Conservation (phyloP, 2,329 filamentous ascomycete species). For the Aspergillus persii region DNA sequence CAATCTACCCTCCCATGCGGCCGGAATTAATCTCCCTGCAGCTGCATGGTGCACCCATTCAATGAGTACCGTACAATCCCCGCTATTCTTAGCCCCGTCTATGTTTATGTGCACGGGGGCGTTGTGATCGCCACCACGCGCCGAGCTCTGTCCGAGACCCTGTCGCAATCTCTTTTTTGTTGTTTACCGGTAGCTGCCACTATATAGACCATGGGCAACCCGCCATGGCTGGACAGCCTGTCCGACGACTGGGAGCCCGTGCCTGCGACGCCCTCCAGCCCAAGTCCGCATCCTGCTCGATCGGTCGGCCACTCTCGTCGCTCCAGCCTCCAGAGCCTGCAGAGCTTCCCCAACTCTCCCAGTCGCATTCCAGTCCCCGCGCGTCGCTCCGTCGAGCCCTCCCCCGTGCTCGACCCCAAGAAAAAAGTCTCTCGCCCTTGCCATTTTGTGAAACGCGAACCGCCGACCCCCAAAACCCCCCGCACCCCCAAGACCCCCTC, state of each 20-base stretch:
- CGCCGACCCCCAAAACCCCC: constrained; percentile 34
- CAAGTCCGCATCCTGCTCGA: constrained; percentile 26
- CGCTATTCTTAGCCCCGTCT: not conserved
- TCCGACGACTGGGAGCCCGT: constrained; percentile 45
- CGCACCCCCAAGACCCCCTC: constrained; percentile 31
- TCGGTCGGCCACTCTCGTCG: constrained; percentile 25
- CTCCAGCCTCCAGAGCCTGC: constrained; percentile 30
- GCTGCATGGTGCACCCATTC: not conserved
- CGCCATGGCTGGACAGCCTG: constrained; percentile 46
- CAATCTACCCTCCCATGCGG: too few relatives aligned
- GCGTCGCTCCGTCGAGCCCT: constrained; percentile 33
- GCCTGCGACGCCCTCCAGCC: constrained; percentile 36
- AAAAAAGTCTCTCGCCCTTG: constrained; percentile 36
- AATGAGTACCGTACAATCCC: not conserved
- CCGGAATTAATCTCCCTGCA: not conserved
- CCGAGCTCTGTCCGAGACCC: constrained; percentile 15
- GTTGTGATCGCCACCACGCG: constrained; percentile 20
- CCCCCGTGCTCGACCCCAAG: constrained; percentile 25
- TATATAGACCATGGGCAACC: constrained; percentile 25
- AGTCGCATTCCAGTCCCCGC: constrained; percentile 40
- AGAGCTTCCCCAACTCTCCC: constrained; percentile 34
- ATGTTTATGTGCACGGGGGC: constrained; percentile 9
- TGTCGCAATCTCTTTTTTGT: constrained; percentile 2
- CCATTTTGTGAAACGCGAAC: constrained; percentile 32
- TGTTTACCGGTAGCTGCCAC: too few relatives aligned